A percentile compares a stretch with the other conserved stretches of the same genome.
Evolutionary conservation across 805 yeast genomes (phyloP).

Genomic region (Metschnikowia orientalis): DNA sequence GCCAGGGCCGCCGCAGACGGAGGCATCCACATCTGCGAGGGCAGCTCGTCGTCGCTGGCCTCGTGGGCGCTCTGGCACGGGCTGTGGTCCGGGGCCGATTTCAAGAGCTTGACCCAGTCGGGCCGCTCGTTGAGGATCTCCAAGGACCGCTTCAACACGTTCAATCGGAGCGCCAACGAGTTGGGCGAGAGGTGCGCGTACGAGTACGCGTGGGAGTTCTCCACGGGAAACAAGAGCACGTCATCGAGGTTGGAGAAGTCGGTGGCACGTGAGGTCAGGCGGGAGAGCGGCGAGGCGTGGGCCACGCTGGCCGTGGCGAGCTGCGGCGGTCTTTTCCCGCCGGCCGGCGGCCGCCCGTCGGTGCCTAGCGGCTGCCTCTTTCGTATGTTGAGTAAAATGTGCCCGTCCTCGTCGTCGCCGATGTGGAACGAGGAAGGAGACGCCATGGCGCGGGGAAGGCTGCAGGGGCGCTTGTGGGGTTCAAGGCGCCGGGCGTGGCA

Average conservation of each 20-base stretch:
- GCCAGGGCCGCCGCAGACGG: constrained; percentile 10
- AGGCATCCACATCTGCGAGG: no score
- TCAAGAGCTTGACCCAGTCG: constrained; percentile 30
- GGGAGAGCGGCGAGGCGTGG: constrained; percentile 1
- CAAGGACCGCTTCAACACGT: constrained; percentile 69
- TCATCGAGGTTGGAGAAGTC: constrained; percentile 24
- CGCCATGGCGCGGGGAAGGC: no score
- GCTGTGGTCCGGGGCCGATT: constrained; percentile 6
- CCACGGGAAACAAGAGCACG: constrained; percentile 63
- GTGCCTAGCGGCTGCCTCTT: neutral
- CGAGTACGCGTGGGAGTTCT: constrained; percentile 80
- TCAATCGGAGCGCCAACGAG: constrained; percentile 69
- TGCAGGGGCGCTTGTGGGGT: no score
- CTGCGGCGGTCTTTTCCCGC: neutral
- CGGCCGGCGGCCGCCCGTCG: neutral
- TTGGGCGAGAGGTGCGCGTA: constrained; percentile 80
- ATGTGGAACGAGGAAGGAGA: constrained; percentile 13
- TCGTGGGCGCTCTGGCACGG: neutral
- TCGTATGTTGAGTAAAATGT: constrained; percentile 1
- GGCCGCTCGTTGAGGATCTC: constrained; percentile 71
- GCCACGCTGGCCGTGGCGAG: neutral
- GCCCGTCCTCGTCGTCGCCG: constrained; percentile 15
- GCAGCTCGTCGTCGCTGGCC: constrained; percentile 6
- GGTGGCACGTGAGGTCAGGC: constrained; percentile 7
- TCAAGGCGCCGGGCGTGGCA: no score